Conservation (phyloP, 306 rosid genomes). For the Cercis canadensis region DNA sequence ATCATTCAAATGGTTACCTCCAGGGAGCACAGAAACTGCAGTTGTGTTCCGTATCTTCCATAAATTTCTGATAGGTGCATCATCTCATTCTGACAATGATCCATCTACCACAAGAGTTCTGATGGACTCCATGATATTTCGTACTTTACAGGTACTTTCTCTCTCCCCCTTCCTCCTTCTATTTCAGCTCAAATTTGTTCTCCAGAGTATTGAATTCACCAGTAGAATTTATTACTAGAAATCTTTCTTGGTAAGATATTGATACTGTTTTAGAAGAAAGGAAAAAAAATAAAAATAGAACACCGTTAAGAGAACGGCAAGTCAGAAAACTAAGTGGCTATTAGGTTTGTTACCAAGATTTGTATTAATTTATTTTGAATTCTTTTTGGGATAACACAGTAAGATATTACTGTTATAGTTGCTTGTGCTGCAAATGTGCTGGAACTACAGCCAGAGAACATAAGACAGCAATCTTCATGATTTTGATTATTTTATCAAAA, state of each 20-base stretch:
- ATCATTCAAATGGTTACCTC: conserved; percentile 89
- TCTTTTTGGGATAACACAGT: neutral
- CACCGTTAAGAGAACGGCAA: neutral
- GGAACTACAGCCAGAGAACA: neutral
- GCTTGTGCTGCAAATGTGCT: neutral
- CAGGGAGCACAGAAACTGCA: conserved; percentile 79
- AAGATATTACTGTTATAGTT: neutral
- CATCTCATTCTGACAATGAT: conserved; percentile 71
- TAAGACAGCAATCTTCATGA: neutral
- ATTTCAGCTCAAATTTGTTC: neutral
- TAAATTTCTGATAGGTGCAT: conserved; percentile 76
- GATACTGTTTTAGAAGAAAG: neutral
- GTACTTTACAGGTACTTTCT: conserved; percentile 61
- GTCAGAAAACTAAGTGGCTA: neutral
- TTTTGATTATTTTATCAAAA: neutral
- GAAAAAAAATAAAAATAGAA: no score
- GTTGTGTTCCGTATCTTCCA: conserved; percentile 75
- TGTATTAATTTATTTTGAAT: neutral
- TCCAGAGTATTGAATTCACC: neutral
- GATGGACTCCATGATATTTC: conserved; percentile 68
- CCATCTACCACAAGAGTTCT: conserved; percentile 67
- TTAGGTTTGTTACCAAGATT: neutral
- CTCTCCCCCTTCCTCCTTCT: neutral
- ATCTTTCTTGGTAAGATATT: neutral
- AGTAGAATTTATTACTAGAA: neutral